phyloP scores from a whole-genome alignment of 768 basidiomycete species.

The Boletus reticulatus region DNA sequence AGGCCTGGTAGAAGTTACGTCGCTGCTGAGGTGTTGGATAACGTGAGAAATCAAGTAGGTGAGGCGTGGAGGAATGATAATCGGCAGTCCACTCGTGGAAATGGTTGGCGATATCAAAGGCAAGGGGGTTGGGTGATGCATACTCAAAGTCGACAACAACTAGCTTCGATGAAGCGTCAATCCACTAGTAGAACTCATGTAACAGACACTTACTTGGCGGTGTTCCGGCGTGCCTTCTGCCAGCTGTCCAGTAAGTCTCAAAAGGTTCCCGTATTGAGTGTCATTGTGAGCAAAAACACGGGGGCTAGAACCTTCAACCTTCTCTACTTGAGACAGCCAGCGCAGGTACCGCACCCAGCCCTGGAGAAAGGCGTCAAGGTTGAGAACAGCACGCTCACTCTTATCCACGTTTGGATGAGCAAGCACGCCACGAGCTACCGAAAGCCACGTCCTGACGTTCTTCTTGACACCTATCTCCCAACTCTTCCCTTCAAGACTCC shows the following conservation, averaged over 20 bases:
- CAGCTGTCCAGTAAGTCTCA: constrained; percentile 56
- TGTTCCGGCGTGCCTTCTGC: constrained; percentile 65
- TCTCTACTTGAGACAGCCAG: constrained; percentile 67
- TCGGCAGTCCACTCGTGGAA: constrained; percentile 97
- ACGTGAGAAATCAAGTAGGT: constrained; percentile 55
- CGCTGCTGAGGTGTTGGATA: constrained; percentile 79
- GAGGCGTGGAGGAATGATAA: constrained; percentile 72
- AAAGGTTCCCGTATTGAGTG: constrained; percentile 91
- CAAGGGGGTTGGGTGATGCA: constrained; percentile 86
- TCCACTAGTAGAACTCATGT: not conserved
- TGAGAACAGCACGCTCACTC: constrained; percentile 49
- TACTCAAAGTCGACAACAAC: constrained; percentile 99
- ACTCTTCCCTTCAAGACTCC: constrained; percentile 42
- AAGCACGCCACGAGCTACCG: constrained; percentile 71
- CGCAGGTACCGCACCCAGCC: constrained; percentile 68
- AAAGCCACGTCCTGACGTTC: constrained; percentile 73
- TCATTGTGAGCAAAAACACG: constrained; percentile 92
- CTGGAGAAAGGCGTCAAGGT: constrained; percentile 59
- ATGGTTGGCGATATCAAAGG: constrained; percentile 95
- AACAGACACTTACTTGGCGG: constrained; percentile 56
- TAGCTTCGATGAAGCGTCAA: constrained; percentile 50
- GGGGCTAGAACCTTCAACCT: constrained; percentile 54
- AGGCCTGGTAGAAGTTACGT: constrained; percentile 81
- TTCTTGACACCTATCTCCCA: constrained; percentile 60
- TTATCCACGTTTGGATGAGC: constrained; percentile 51